A percentile compares a stretch with the other conserved stretches of the same genome.
phyloP scores from a whole-genome alignment of 768 basidiomycete genomes.

The Amanita fuliginea region DNA sequence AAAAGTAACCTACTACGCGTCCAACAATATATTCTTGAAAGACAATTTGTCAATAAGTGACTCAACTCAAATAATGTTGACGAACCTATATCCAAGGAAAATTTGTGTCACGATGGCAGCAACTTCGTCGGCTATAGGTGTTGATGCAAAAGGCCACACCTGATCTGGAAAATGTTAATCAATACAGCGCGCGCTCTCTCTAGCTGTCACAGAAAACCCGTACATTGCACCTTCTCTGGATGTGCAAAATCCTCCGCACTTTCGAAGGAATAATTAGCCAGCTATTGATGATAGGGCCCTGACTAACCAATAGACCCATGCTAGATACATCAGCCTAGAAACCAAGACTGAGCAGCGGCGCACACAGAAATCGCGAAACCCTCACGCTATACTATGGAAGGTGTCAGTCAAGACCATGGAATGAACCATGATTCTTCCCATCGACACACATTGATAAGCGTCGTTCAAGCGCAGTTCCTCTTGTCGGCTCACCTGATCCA shows the following conservation, averaged over 20 bases:
- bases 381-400: constrained; percentile 11
- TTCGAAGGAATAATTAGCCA: neutral
- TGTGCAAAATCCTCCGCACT: constrained; percentile 10
- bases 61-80: neutral
- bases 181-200: too few species aligned
- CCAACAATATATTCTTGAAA: neutral
- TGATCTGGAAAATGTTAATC: neutral
- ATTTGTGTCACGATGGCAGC: constrained; percentile 8
- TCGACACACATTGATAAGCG: neutral
- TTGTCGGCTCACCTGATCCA: constrained; percentile 9
- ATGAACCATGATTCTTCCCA: constrained; percentile 5
- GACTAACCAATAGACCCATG: neutral
- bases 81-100: constrained; percentile 3
- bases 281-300: neutral
- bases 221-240: constrained; percentile 6
- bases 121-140: constrained; percentile 7
- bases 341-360: neutral
- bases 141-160: constrained; percentile 7
- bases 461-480: too few species aligned
- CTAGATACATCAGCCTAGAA: constrained; percentile 7
- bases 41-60: neutral
- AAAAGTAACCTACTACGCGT: neutral
- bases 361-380: neutral
- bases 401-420: constrained; percentile 10
- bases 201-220: neutral